Conservation (phyloP, 169 alveolate species). For the Neospora caninum region DNA sequence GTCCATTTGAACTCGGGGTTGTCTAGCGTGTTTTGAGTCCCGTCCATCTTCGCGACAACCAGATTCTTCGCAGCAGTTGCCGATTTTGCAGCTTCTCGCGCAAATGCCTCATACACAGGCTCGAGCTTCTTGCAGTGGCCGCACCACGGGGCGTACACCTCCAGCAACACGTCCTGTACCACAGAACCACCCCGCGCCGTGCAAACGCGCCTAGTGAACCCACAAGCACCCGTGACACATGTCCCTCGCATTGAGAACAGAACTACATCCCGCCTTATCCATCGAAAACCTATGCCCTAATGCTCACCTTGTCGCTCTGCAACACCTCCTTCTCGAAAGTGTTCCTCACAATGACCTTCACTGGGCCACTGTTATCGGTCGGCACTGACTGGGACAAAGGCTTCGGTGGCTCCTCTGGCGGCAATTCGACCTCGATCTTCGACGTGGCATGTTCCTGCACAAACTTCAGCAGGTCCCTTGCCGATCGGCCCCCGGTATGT, state of each 20-base stretch:
- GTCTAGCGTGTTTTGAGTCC: slow-evolving; percentile 49
- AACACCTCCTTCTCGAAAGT: slow-evolving; percentile 53
- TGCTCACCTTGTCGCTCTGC: slow-evolving; percentile 43
- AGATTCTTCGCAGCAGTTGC: slow-evolving; percentile 47
- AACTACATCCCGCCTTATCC: neutral
- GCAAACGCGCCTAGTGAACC: neutral
- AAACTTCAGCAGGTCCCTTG: slow-evolving; percentile 30
- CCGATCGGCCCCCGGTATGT: slow-evolving; percentile 31
- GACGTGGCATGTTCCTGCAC: slow-evolving; percentile 28
- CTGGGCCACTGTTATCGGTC: neutral
- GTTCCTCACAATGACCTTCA: slow-evolving; percentile 37
- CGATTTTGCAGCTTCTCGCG: slow-evolving; percentile 53
- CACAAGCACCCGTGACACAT: slow-evolving; percentile 91
- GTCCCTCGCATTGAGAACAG: neutral
- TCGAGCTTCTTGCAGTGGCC: slow-evolving; percentile 95
- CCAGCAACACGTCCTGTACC: slow-evolving; percentile 89
- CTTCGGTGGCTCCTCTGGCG: neutral
- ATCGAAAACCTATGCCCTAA: neutral
- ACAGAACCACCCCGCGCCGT: neutral
- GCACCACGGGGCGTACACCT: slow-evolving; percentile 97
- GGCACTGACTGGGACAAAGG: slow-evolving; percentile 85
- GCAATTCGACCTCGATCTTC: slow-evolving; percentile 11
- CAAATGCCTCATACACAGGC: slow-evolving; percentile 81
- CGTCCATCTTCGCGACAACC: slow-evolving; percentile 65
- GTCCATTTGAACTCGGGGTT: neutral